Conservation (phyloP, 129 eudicot genomes). For the Heracleum sosnowskyi region DNA sequence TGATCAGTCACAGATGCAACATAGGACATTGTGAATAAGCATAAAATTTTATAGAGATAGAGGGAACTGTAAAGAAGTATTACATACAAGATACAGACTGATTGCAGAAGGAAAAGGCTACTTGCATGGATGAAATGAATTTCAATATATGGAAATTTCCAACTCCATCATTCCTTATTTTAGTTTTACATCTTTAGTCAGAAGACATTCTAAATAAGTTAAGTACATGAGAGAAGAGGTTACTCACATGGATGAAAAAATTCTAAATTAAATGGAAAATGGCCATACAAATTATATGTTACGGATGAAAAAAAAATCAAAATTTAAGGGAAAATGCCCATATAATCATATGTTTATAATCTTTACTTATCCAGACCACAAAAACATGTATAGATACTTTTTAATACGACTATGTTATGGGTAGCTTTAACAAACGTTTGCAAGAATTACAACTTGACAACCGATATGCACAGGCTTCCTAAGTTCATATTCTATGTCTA, state of each 20-base stretch:
- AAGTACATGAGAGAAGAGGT: background rate
- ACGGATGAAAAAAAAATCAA: too few relatives aligned
- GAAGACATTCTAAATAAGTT: background rate
- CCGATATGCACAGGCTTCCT: background rate
- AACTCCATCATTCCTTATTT: background rate
- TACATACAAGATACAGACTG: background rate
- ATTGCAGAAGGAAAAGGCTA: background rate
- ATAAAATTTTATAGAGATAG: background rate
- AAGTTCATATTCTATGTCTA: background rate
- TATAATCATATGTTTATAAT: too few relatives aligned
- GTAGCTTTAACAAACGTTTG: background rate
- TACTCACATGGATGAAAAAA: background rate
- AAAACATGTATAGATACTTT: background rate
- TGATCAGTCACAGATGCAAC: background rate
- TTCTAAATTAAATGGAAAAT: background rate
- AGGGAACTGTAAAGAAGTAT: background rate
- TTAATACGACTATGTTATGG: background rate
- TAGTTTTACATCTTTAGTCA: background rate
- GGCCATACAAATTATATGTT: background rate
- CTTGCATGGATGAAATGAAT: background rate
- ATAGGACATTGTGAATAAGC: background rate
- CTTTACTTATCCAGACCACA: background rate
- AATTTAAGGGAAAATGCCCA: background rate
- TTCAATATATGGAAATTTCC: background rate
- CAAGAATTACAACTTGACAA: background rate